Conservation (phyloP, 805 yeast genomes). For the Ogataea pini region DNA sequence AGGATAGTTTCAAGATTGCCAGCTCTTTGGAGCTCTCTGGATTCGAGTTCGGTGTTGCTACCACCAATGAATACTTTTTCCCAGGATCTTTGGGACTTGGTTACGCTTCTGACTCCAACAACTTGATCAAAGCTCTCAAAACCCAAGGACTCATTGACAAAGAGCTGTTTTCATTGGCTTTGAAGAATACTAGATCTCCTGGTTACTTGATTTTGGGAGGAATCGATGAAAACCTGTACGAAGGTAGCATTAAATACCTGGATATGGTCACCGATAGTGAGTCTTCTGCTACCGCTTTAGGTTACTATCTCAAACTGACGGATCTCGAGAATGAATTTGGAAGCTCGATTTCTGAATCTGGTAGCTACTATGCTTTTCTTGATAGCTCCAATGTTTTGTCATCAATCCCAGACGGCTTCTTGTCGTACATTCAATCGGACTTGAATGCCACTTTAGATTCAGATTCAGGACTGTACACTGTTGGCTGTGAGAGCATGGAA, state of each 20-base stretch:
- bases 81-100: slow-evolving; percentile 28
- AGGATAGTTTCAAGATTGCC: slow-evolving; percentile 20
- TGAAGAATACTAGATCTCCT: slow-evolving; percentile 24
- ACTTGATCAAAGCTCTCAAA: slow-evolving; percentile 27
- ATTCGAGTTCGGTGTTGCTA: slow-evolving; percentile 26
- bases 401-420: slow-evolving; percentile 45
- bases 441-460: slow-evolving; percentile 21
- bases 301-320: slow-evolving; percentile 21
- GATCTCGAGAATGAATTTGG: slow-evolving; percentile 18
- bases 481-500: slow-evolving; percentile 23
- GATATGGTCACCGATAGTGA: slow-evolving; percentile 15
- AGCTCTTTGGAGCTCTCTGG: slow-evolving; percentile 11
- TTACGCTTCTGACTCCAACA: slow-evolving; percentile 14
- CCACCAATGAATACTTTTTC: slow-evolving; percentile 16
- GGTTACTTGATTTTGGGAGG: slow-evolving; percentile 37
- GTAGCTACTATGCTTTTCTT: slow-evolving; percentile 39
- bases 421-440: slow-evolving; percentile 14
- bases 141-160: slow-evolving; percentile 31
- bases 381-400: slow-evolving; percentile 59
- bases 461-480: slow-evolving; percentile 22
- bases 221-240: slow-evolving; percentile 32
- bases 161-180: slow-evolving; percentile 31
- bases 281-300: slow-evolving; percentile 11
- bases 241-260: slow-evolving; percentile 24
- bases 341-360: slow-evolving; percentile 8